A percentile compares a stretch with the other conserved stretches of the same genome.
Evolutionary conservation across 495 filamentous ascomycete species (phyloP).

Genomic region (Aspergillus cristatus): DNA sequence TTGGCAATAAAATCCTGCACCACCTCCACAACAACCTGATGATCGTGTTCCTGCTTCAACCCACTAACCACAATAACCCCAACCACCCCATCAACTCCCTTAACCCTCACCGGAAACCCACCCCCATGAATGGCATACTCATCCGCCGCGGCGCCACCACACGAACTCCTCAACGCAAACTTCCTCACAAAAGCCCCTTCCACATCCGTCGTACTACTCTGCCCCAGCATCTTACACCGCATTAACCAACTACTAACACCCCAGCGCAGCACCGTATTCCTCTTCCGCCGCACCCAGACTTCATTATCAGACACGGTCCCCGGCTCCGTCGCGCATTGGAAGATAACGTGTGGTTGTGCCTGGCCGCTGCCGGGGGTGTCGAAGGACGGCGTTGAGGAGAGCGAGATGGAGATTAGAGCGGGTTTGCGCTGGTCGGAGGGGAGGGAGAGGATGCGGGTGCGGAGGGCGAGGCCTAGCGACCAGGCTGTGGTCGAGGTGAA

Average conservation of each 20-base stretch:
- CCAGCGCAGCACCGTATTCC: slow-evolving; percentile 61
- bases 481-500: slow-evolving; percentile 63
- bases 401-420: slow-evolving; percentile 56
- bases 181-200: slow-evolving; percentile 50
- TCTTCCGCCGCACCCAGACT: slow-evolving; percentile 52
- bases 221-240: slow-evolving; percentile 42
- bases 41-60: slow-evolving; percentile 68
- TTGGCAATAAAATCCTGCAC: slow-evolving; percentile 38
- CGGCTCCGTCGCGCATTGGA: slow-evolving; percentile 47
- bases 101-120: slow-evolving; percentile 59
- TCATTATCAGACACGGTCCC: slow-evolving; percentile 56
- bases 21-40: slow-evolving; percentile 61
- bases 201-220: slow-evolving; percentile 26
- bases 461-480: slow-evolving; percentile 54
- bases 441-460: slow-evolving; percentile 48
- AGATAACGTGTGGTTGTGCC: slow-evolving; percentile 41
- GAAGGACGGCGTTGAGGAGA: no score
- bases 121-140: slow-evolving; percentile 71
- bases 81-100: slow-evolving; percentile 61
- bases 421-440: slow-evolving; percentile 37
- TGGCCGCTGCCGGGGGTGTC: slow-evolving; percentile 19
- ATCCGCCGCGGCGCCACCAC: slow-evolving; percentile 38
- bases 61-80: slow-evolving; percentile 68
- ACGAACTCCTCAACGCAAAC: slow-evolving; percentile 37
- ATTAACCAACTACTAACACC: slow-evolving; percentile 58